Conservation (phyloP, 1,139 yeast species). For the Suhomyces kunorum region DNA sequence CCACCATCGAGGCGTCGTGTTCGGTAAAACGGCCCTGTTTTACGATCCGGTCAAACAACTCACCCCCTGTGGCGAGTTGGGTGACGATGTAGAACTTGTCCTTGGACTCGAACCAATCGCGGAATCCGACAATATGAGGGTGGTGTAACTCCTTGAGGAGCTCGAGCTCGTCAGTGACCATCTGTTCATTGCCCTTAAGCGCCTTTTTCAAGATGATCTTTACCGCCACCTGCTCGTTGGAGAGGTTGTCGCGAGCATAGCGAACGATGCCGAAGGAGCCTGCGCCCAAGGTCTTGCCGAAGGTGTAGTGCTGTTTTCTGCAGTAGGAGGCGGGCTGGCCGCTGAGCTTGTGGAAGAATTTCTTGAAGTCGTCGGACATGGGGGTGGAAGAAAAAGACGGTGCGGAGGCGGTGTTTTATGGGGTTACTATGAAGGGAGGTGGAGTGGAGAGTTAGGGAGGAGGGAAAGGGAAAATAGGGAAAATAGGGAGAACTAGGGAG, state of each 20-base stretch:
- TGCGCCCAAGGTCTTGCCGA: slow-evolving; percentile 84
- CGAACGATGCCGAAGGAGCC: slow-evolving; percentile 91
- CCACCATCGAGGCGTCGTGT: slow-evolving; percentile 71
- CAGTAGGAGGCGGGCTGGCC: slow-evolving; percentile 75
- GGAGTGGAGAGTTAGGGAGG: background rate
- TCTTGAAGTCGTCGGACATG: slow-evolving; percentile 26
- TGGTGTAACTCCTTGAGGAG: slow-evolving; percentile 66
- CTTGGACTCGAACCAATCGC: slow-evolving; percentile 86
- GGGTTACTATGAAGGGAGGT: no score
- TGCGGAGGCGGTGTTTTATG: background rate
- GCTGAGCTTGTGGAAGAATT: slow-evolving; percentile 51
- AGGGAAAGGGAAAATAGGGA: background rate
- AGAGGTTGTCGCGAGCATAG: slow-evolving; percentile 60
- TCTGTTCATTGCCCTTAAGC: slow-evolving; percentile 68
- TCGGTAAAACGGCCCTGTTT: slow-evolving; percentile 80
- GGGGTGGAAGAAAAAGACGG: background rate
- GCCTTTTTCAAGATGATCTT: slow-evolving; percentile 83
- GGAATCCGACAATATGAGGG: slow-evolving; percentile 79
- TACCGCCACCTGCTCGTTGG: slow-evolving; percentile 77
- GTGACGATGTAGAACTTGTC: slow-evolving; percentile 78
- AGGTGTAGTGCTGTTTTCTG: slow-evolving; percentile 63
- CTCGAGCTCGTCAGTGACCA: slow-evolving; percentile 74
- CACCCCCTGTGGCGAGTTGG: slow-evolving; percentile 88
- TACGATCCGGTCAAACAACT: slow-evolving; percentile 80
- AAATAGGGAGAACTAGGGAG: background rate